Percentiles rank a stretch among this genome's conserved stretches.
These are phyloP conservation scores for Maudiozyma pseudohumilis DNA, from an alignment of 805 yeast genomes.

Conservation along the genomic window DNA sequence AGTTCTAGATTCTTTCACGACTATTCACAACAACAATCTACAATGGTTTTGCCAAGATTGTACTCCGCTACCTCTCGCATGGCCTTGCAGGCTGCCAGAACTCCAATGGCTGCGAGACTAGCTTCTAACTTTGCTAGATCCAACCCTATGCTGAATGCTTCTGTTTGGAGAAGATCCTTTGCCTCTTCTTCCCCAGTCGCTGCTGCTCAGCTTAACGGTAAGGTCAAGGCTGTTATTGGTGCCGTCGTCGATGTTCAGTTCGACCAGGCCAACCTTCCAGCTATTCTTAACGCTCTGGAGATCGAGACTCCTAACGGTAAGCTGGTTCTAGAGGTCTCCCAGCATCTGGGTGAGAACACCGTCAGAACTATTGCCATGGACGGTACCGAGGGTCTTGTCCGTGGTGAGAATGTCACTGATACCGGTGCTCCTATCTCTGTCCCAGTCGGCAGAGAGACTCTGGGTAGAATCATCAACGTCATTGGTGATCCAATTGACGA, in stretches of 20 bases:
- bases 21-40: too few species aligned
- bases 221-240: conserved; percentile 96
- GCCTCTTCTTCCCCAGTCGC: conserved; percentile 34
- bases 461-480: conserved; percentile 97
- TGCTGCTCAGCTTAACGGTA: conserved; percentile 54
- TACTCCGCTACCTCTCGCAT: conserved; percentile 64
- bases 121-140: conserved; percentile 2
- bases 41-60: conserved; percentile 47
- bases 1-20: too few species aligned
- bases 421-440: conserved; percentile 98
- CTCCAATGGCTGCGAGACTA: conserved; percentile 48
- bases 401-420: conserved; percentile 87
- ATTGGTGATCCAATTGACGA: conserved; percentile 99
- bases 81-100: conserved; percentile 80
- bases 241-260: conserved; percentile 99
- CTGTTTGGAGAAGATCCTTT: conserved; percentile 8
- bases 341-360: conserved; percentile 99
- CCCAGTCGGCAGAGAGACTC: conserved; percentile 98
- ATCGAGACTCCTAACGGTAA: conserved; percentile 69
- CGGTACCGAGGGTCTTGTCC: conserved; percentile 99
- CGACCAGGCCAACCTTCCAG: conserved; percentile 95
- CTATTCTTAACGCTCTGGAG: conserved; percentile 93
- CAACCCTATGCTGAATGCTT: background rate
- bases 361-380: conserved; percentile 99
- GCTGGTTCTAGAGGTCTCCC: conserved; percentile 95